A percentile compares a stretch with the other conserved stretches of the same genome.
Conservation (phyloP, 176 grass and related monocot genomes). For the Oryza nivara region DNA sequence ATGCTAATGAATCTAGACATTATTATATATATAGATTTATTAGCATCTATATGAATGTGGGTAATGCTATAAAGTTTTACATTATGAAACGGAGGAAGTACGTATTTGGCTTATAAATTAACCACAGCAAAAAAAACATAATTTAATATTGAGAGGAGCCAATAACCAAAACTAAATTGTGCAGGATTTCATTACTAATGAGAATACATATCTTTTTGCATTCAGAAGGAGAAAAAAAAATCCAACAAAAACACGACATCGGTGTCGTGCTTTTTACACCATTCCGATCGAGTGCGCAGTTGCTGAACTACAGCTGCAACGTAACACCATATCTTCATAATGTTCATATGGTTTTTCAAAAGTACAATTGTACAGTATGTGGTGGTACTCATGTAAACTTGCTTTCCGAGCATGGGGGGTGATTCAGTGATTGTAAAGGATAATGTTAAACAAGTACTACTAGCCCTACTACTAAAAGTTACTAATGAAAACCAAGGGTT, state of each 20-base stretch:
- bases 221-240: neutral
- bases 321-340: neutral
- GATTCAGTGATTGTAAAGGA: neutral
- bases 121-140: neutral
- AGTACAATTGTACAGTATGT: too few relatives aligned
- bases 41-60: too few relatives aligned
- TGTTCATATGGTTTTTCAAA: slow-evolving; percentile 26
- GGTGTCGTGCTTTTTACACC: neutral
- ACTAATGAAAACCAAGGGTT: slow-evolving; percentile 9
- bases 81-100: too few relatives aligned
- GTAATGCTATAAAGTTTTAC: too few relatives aligned
- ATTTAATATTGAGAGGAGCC: neutral
- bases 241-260: neutral
- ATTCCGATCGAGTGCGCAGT: neutral
- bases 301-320: slow-evolving; percentile 6
- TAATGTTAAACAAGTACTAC: slow-evolving; percentile 45
- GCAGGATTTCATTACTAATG: neutral
- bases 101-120: neutral
- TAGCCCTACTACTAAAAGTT: neutral
- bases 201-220: neutral
- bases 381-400: neutral
- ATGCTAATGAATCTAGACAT: too few relatives aligned
- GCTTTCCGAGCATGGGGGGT: slow-evolving; percentile 34
- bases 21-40: too few relatives aligned
- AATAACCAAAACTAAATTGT: neutral